phyloP scores from a whole-genome alignment of 1,139 yeast genomes.

The Petasospora fabianii region DNA sequence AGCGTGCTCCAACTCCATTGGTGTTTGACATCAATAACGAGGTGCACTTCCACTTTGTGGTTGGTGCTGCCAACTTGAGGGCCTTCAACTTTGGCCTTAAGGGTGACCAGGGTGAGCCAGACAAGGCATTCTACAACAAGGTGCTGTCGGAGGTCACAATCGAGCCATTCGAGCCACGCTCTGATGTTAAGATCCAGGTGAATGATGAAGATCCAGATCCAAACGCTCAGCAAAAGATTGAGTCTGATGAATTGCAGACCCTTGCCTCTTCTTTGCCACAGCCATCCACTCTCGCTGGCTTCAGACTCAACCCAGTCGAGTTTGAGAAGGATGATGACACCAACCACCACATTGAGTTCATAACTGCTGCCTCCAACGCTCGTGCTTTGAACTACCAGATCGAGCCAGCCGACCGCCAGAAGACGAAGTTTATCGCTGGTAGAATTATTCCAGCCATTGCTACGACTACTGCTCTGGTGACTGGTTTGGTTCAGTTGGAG shows the following conservation, averaged over 20 bases:
- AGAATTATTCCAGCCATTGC: conserved; percentile 98
- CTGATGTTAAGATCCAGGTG: conserved; percentile 79
- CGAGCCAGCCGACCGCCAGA: conserved; percentile 70
- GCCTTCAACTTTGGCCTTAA: conserved; percentile 88
- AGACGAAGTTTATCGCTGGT: conserved; percentile 85
- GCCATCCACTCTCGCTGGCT: conserved; percentile 86
- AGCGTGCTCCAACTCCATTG: conserved; percentile 89
- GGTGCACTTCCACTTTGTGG: conserved; percentile 78
- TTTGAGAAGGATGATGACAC: conserved; percentile 98
- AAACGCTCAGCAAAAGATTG: conserved; percentile 52
- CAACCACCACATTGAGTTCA: conserved; percentile 94
- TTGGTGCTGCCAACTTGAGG: conserved; percentile 86
- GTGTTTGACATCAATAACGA: conserved; percentile 69
- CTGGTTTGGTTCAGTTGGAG: conserved; percentile 92
- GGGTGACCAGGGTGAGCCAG: conserved; percentile 50
- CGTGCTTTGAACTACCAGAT: conserved; percentile 91
- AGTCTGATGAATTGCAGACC: conserved; percentile 52
- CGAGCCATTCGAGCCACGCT: conserved; percentile 67
- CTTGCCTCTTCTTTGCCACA: conserved; percentile 81
- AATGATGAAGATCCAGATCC: conserved; percentile 88
- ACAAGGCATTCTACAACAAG: conserved; percentile 39
- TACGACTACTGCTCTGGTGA: conserved; percentile 93
- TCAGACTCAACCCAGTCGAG: conserved; percentile 79
- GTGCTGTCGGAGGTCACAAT: conserved; percentile 55
- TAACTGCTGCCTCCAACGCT: conserved; percentile 94